Base-by-base conservation (phyloP, 2,329 filamentous ascomycete species). In the Ophiobolus disseminans region DNA sequence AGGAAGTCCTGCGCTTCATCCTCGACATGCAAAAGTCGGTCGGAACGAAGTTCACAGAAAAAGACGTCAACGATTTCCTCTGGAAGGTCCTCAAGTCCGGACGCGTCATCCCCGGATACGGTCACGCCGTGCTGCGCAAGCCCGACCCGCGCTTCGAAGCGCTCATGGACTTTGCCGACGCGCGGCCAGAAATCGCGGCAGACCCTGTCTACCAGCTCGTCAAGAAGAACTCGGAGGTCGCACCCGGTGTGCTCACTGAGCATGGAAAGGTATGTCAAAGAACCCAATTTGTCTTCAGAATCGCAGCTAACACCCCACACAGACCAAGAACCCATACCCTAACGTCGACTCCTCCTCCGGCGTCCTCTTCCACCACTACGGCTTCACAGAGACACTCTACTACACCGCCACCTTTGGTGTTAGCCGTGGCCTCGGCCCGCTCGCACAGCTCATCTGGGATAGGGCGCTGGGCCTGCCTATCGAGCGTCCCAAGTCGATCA, bases 1-100 rank as follows among this genome's bases (percentile, higher is more conserved):
- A 99, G 75, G 94, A 99, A 73, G 94, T 97, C 28, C 86, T 99
- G 55, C 89, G 94, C 69, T 99, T 92, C 90, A 95, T 97, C 65
- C 75, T 97, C 45, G 89, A 96, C 75, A 97, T 99, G 94, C 89
- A 96, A 79, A 86, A 92, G 36, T 78, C 85, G 60, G 93, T 99
- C 55, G 91, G 91, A 50, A 80, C 81, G 40, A 82, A 82, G 44
- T 93, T 93, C 79, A 86, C 83, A 4, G 88, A 94, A 57, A 78
- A 89, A 58, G 90, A 96, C 61, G 88, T 99, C 58, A 88, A 86
- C 60, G 84, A 89, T 66, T 97, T 97, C 76, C 86, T 97, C 51
- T 97, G 93, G 93, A 82, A 84, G 6, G 95, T 92, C 0, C 86
- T 97, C 62, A 95, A 96, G 75, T 94, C 90, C 10, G 93, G 93